Conservation (phyloP, 1,139 yeast genomes). For the Protomyces lactucae-debilis region DNA sequence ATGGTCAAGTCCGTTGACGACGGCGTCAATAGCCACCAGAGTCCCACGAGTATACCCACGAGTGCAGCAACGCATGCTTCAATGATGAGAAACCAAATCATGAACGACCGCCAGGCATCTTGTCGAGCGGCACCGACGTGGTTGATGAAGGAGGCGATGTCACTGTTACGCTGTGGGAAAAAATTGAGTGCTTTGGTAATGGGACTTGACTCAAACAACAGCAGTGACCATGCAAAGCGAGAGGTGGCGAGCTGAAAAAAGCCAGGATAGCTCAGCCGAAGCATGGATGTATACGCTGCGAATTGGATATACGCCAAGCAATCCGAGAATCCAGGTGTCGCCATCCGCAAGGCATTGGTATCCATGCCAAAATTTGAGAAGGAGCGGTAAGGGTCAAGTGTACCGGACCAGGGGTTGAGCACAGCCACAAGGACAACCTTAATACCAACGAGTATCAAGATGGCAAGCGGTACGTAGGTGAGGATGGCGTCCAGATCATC, state of each 20-base stretch:
- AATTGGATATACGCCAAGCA: slow-evolving; percentile 54
- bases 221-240: slow-evolving; percentile 42
- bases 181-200: slow-evolving; percentile 26
- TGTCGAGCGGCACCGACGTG: slow-evolving; percentile 34
- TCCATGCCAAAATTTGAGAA: slow-evolving; percentile 54
- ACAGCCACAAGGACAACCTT: slow-evolving; percentile 43
- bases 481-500: slow-evolving; percentile 39
- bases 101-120: slow-evolving; percentile 41
- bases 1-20: slow-evolving; percentile 7
- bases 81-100: slow-evolving; percentile 38
- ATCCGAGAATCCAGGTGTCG: slow-evolving; percentile 54
- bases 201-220: slow-evolving; percentile 36
- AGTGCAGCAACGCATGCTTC: slow-evolving; percentile 29
- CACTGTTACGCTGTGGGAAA: slow-evolving; percentile 31
- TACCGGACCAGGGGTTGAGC: slow-evolving; percentile 43
- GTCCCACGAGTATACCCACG: slow-evolving; percentile 8
- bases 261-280: slow-evolving; percentile 59
- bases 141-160: slow-evolving; percentile 35
- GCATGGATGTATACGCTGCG: slow-evolving; percentile 54
- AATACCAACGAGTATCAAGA: slow-evolving; percentile 46
- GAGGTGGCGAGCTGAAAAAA: slow-evolving; percentile 55
- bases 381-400: slow-evolving; percentile 59
- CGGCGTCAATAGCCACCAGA: slow-evolving; percentile 22
- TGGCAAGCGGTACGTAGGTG: slow-evolving; percentile 41
- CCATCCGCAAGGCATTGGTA: slow-evolving; percentile 51